Conservation (phyloP, 2,329 filamentous ascomycete species). For the Acrocalymma vagum region DNA sequence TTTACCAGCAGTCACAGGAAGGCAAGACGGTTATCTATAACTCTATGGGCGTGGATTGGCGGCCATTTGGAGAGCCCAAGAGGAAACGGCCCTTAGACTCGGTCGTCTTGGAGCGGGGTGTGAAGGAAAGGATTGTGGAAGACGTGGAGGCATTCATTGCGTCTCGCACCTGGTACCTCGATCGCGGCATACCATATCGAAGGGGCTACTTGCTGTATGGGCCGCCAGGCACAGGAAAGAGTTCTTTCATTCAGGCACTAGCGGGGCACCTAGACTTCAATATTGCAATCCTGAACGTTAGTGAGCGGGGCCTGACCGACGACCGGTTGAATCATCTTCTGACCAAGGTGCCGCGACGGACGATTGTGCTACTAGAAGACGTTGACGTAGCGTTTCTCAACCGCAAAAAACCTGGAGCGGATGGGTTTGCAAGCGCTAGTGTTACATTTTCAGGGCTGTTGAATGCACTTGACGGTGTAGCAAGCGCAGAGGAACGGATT, state of each 20-base stretch:
- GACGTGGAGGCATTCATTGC: conserved; percentile 85
- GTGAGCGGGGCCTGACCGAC: conserved; percentile 88
- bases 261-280: conserved; percentile 93
- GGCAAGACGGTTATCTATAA: conserved; percentile 95
- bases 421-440: conserved; percentile 86
- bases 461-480: conserved; percentile 79
- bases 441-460: conserved; percentile 94
- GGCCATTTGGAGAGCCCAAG: conserved; percentile 81
- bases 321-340: conserved; percentile 87
- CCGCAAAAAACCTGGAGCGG: conserved; percentile 75
- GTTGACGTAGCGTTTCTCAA: conserved; percentile 91
- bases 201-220: conserved; percentile 89
- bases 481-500: conserved; percentile 91
- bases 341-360: conserved; percentile 83
- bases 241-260: conserved; percentile 93
- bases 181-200: conserved; percentile 93
- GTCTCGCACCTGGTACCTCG: conserved; percentile 86
- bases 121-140: conserved; percentile 80
- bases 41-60: conserved; percentile 84
- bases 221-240: conserved; percentile 91
- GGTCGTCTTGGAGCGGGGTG: conserved; percentile 83
- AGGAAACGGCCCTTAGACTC: conserved; percentile 88
- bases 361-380: conserved; percentile 85
- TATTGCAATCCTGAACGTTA: conserved; percentile 91
- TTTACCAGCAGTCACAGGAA: conserved; percentile 82